Evolutionary conservation across 129 eudicot species (phyloP), one percentile per base, ranked within the genome.

Genomic region (Flaveria linearis): DNA sequence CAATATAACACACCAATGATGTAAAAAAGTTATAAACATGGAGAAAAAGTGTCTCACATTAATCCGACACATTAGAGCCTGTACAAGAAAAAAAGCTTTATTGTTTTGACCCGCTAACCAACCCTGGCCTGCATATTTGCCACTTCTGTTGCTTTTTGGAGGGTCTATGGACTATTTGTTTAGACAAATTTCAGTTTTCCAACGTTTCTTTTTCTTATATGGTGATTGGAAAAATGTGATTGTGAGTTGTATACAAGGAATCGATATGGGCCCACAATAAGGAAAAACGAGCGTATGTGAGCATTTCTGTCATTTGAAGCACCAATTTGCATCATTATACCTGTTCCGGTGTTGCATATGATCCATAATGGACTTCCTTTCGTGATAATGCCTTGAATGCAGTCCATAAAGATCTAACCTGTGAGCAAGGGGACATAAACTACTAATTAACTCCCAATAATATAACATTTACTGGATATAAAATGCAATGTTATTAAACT

Each of bases 261-360:
- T n/a, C 2, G 10, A 23, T 53, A 22, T 22, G 16, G 46, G 26
- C 42, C 14, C 17, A 10, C 23, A 52, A 61, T 61, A 25, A 61
- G 67, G 41, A 4, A 25, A 60, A 61, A 61, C 9, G 6, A 25
- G 17, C 12, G 25, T 10, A 30, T 22, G 41, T 42, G 15, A 9
- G 33, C 36, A 2, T 25, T 42, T 68, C 9, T 9, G 62, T 3
- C 12, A 26, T 46, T 2, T 30, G 8, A 58, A 69, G 41, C 55
- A 68, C 61, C 46, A 62, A 25, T 39, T 50, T 63, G 23, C 22
- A 57, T 64, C 60, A 75, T 42, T 4, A 64, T 83, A 88, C 93
- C 93, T 88, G 90, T 25, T 86, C 93, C 45, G 81, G 49, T 46
- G 93, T 88, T 33, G 93, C 93, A 80, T 88, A 70, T 45, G 88